phyloP scores from a whole-genome alignment of 352 stramenopile genomes.

The Phytopythium cucurbitacearum region DNA sequence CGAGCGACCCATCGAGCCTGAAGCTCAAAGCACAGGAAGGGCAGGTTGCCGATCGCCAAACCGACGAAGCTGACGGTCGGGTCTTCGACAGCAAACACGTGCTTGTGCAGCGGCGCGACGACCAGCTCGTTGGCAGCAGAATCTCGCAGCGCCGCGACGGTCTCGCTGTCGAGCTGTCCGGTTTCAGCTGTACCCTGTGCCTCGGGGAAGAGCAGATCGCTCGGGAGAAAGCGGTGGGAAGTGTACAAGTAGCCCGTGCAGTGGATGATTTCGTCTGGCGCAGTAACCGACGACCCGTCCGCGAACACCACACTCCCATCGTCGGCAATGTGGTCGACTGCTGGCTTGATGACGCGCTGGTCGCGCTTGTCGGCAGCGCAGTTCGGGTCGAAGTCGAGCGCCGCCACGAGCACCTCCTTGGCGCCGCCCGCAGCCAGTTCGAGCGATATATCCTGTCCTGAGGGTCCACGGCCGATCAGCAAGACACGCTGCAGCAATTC shows the following conservation, averaged over 20 bases:
- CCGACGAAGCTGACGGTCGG: conserved; percentile 68
- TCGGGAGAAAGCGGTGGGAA: conserved; percentile 40
- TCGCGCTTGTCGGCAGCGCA: conserved; percentile 1
- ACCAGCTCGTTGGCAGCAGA: conserved; percentile 24
- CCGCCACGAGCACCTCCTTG: conserved; percentile 56
- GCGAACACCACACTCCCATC: conserved; percentile 53
- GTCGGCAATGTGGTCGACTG: conserved; percentile 41
- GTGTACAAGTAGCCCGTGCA: conserved; percentile 78
- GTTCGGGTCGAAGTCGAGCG: conserved; percentile 30
- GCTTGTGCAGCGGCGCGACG: conserved; percentile 73
- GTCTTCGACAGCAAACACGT: conserved; percentile 76
- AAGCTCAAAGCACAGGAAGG: conserved; percentile 75
- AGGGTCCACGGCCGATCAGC: conserved; percentile 62
- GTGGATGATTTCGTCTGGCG: conserved; percentile 76
- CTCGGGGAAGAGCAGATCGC: conserved; percentile 40
- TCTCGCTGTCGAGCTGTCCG: conserved; percentile 18
- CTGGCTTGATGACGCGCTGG: conserved; percentile 44
- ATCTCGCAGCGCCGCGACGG: conserved; percentile 17
- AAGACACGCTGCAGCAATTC: conserved; percentile 36
- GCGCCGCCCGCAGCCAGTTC: conserved; percentile 43
- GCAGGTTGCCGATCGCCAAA: conserved; percentile 68
- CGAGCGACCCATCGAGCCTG: conserved; percentile 63
- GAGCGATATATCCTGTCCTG: conserved; percentile 75
- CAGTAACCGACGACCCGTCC: conserved; percentile 39
- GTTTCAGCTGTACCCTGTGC: conserved; percentile 2